phyloP scores from a whole-genome alignment of 2,329 filamentous ascomycete species.

The Fusarium compactum region DNA sequence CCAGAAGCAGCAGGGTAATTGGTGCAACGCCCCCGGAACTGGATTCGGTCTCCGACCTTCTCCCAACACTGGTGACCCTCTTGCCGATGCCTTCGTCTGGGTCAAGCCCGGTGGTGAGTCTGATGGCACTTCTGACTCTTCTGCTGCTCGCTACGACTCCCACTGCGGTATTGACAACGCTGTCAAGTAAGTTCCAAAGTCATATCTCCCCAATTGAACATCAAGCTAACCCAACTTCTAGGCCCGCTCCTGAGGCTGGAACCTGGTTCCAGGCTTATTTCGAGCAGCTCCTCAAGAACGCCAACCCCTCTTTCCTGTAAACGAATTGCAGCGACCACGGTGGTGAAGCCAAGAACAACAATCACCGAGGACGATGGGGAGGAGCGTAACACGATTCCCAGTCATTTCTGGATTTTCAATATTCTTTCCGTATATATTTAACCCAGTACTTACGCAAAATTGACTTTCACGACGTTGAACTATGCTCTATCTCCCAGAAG shows the following conservation, averaged over 20 bases:
- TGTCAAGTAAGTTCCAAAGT: slow-evolving; percentile 50
- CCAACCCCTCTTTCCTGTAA: slow-evolving; percentile 63
- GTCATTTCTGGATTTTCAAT: not conserved
- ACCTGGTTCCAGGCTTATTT: slow-evolving; percentile 75
- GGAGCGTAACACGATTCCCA: not conserved
- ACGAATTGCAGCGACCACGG: too few relatives aligned
- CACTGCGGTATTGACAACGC: slow-evolving; percentile 65
- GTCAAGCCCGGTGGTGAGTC: slow-evolving; percentile 75
- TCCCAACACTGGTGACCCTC: slow-evolving; percentile 68
- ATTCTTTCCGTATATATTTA: slow-evolving; percentile 6
- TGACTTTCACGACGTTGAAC: not conserved
- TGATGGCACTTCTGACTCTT: slow-evolving; percentile 62
- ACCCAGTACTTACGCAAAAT: not conserved
- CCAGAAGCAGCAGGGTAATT: slow-evolving; percentile 72
- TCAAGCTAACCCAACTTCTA: slow-evolving; percentile 45
- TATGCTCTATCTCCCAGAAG: not conserved
- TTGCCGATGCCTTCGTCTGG: slow-evolving; percentile 77
- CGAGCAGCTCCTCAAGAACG: slow-evolving; percentile 66
- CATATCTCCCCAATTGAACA: rapidly evolving
- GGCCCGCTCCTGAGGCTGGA: slow-evolving; percentile 77
- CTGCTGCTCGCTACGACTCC: slow-evolving; percentile 55
- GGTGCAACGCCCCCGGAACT: slow-evolving; percentile 74
- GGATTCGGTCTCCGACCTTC: slow-evolving; percentile 75
- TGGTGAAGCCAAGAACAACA: not conserved
- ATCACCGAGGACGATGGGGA: not conserved